Percentiles rank a stretch among this genome's conserved stretches.
Conservation (phyloP, 257 asterid species). For the Datura wrightii region DNA sequence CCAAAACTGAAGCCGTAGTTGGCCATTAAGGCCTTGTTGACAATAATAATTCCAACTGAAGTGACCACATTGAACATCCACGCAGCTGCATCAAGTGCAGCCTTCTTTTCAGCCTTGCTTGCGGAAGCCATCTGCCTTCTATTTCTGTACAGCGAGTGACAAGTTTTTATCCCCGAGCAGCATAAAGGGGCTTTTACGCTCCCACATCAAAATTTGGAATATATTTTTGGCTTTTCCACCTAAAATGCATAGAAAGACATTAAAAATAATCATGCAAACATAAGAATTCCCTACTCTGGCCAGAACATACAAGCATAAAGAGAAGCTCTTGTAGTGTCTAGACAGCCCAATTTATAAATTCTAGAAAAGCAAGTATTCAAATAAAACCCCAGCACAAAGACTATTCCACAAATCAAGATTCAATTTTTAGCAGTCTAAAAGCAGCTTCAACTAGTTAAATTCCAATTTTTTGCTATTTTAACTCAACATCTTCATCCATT, state of each 20-base stretch:
- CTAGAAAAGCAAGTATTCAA: too few relatives aligned
- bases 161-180: constrained; percentile 57
- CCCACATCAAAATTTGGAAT: constrained; percentile 48
- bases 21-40: constrained; percentile 97
- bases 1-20: constrained; percentile 96
- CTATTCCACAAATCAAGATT: background rate
- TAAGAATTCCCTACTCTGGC: constrained; percentile 28
- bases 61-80: constrained; percentile 98
- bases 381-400: background rate
- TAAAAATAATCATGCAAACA: background rate
- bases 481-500: background rate
- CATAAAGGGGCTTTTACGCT: constrained; percentile 39
- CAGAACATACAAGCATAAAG: constrained; percentile 32
- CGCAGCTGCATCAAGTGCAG: constrained; percentile 87
- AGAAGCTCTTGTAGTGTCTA: background rate
- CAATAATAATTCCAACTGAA: constrained; percentile 94
- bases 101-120: constrained; percentile 94
- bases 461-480: too few relatives aligned
- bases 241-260: constrained; percentile 20
- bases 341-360: background rate
- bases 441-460: background rate
- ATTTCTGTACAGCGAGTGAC: constrained; percentile 35
- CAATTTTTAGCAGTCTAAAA: background rate
- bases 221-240: constrained; percentile 27
- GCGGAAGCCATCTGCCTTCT: constrained; percentile 71